Evolutionary conservation across 352 stramenopile genomes (phyloP), one percentile per base, ranked within the genome.

Genomic region (Globisporangium acanthophoron): DNA sequence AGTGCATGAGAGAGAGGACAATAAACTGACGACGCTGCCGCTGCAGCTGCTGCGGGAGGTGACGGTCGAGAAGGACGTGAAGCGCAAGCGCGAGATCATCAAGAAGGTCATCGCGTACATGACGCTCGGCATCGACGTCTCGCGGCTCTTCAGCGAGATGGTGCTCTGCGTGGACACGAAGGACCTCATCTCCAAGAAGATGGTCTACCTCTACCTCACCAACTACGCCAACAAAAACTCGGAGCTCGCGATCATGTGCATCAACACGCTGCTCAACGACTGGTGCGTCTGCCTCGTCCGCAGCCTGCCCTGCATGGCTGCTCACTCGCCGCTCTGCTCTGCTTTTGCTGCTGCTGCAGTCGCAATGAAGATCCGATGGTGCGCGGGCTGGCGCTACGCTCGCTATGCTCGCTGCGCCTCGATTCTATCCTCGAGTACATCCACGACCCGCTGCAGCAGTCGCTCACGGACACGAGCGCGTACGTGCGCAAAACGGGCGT

Each of bases 61-160:
- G 62, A 94, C 81, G 18, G 92, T 98, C n/a, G 96, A 99, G 71
- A 88, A 95, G 58, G 93, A 99, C 80, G 82, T 96, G 47, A 97
- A 98, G 72, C 91, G 96, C 66, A 99, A 99, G 71, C 88, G 96
- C 47, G 97, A 99, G 66, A 98, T 99, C 62, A 99, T 99, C 70
- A 99, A 99, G 71, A 99, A 99, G 72, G 94, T 99, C 13, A 99
- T 99, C 74, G 97, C 97, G 35, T 99, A 99, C 82, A 99, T 99
- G 96, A 99, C 97, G 53, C 74, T 99, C 11, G 97, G 97, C 40
- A 99, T 99, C 58, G 97, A 99, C 73, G 97, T 99, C 18, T 99
- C 96, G 24, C 85, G 94, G 39, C 90, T 99, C 48, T 99, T 99
- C 72, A 98, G 95, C 43, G 96, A 99, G 79, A 99, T 99, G 95